Conservation (phyloP, 495 filamentous ascomycete species). For the Penicillium pulvis region DNA sequence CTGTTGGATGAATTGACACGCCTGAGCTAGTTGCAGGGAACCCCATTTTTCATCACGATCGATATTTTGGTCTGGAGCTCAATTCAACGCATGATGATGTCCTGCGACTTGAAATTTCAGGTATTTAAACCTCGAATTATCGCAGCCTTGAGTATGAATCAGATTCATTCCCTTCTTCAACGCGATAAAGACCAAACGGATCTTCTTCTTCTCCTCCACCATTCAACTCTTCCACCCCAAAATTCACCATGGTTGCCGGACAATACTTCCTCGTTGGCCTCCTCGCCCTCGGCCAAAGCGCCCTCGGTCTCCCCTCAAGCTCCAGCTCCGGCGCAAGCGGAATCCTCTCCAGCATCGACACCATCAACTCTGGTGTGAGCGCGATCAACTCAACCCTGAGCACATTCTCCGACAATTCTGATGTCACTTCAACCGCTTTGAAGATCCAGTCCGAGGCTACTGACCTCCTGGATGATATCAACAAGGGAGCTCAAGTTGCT, state of each 20-base stretch:
- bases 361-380: neutral
- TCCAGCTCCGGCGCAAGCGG: neutral
- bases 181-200: too few relatives aligned
- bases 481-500: conserved; percentile 1
- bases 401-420: neutral
- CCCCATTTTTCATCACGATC: too few relatives aligned
- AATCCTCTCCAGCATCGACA: conserved; percentile 5
- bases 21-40: too few relatives aligned
- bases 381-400: conserved; percentile 3
- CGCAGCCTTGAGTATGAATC: too few relatives aligned
- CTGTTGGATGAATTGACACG: too few relatives aligned
- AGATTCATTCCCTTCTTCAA: too few relatives aligned
- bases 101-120: too few relatives aligned
- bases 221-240: neutral
- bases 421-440: conserved; percentile 3
- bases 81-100: too few relatives aligned
- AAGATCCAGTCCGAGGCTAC: conserved; percentile 7
- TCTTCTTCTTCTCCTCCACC: neutral
- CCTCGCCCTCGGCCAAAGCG: conserved; percentile 3
- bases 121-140: too few relatives aligned
- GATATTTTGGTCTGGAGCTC: too few relatives aligned
- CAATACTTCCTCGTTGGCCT: neutral
- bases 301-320: neutral
- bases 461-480: conserved; percentile 3
- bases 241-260: conserved; percentile 6